These are phyloP conservation scores for Excoecaria cochinchinensis DNA, from an alignment of 345 rosid genomes.

Conservation along the genomic window DNA sequence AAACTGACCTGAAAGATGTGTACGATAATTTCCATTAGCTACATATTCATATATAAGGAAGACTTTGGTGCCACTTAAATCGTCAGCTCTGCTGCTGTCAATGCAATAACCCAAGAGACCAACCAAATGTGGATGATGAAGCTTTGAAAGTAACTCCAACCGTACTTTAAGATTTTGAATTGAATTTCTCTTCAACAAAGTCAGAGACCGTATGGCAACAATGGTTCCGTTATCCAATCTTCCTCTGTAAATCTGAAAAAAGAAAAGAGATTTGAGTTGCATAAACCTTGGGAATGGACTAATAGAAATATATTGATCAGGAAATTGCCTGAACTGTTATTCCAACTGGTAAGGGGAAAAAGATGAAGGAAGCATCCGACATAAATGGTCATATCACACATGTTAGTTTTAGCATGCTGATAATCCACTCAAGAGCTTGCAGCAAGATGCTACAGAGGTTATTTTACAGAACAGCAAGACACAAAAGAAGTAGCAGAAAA, in stretches of 20 bases:
- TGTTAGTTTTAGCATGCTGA: neutral
- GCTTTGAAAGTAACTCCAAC: slow-evolving; percentile 76
- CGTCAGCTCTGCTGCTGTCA: slow-evolving; percentile 47
- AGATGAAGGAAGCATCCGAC: neutral
- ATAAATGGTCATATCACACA: neutral
- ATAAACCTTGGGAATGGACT: slow-evolving; percentile 6
- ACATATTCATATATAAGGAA: slow-evolving; percentile 80
- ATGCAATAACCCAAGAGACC: slow-evolving; percentile 81
- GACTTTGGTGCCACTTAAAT: slow-evolving; percentile 44
- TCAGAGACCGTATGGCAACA: slow-evolving; percentile 62
- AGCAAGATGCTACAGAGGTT: neutral
- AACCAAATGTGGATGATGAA: slow-evolving; percentile 91
- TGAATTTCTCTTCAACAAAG: slow-evolving; percentile 60
- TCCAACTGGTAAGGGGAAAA: neutral
- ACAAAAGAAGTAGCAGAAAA: neutral
- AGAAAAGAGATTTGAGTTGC: neutral
- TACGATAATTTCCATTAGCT: slow-evolving; percentile 61
- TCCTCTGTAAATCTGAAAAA: slow-evolving; percentile 78
- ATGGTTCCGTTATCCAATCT: slow-evolving; percentile 70
- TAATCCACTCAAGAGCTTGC: neutral
- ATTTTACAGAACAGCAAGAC: neutral
- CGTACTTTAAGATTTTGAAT: slow-evolving; percentile 66
- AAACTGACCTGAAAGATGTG: slow-evolving; percentile 73
- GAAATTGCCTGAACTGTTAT: neutral
- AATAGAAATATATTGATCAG: slow-evolving; percentile 1